Conservation (phyloP, 2,329 filamentous ascomycete genomes). For the Exophiala oligosperma region DNA sequence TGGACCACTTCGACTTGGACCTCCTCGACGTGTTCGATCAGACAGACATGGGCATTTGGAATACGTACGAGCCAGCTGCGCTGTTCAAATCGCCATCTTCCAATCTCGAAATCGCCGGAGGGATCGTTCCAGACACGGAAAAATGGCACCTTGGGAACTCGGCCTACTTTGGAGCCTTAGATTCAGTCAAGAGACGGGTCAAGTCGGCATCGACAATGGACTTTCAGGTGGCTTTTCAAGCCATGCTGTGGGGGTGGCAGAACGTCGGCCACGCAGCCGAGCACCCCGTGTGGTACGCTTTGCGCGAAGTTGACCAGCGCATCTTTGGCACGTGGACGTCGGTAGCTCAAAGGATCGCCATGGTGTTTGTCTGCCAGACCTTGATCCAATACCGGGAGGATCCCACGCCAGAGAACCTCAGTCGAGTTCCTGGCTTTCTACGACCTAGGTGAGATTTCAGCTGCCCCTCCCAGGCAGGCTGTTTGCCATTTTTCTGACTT, state of each 20-base stretch:
- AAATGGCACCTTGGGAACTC: constrained; percentile 10
- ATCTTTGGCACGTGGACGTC: constrained; percentile 16
- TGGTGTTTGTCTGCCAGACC: constrained; percentile 14
- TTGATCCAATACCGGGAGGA: constrained; percentile 10
- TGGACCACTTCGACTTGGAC: too few relatives aligned
- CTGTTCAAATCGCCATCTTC: too few relatives aligned
- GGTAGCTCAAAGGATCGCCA: constrained; percentile 7
- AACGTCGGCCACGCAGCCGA: constrained; percentile 7
- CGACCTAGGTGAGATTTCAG: not conserved
- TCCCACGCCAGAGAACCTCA: constrained; percentile 8
- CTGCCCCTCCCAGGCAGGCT: too few relatives aligned
- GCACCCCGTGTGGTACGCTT: constrained; percentile 10
- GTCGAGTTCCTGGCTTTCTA: constrained; percentile 7
- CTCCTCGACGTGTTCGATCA: not conserved
- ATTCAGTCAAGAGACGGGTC: not conserved
- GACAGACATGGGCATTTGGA: constrained; percentile 10
- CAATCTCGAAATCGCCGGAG: not conserved
- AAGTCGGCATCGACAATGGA: not conserved
- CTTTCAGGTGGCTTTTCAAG: constrained; percentile 5
- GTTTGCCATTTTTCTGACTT: not conserved
- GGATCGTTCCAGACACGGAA: constrained; percentile 6
- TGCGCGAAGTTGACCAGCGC: constrained; percentile 9
- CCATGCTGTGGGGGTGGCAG: constrained; percentile 11
- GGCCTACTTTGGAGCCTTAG: constrained; percentile 6
- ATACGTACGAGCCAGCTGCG: not conserved